These are phyloP conservation scores for Xylariaceae sp. DNA, from an alignment of 2,329 filamentous ascomycete genomes.

Conservation along the genomic window DNA sequence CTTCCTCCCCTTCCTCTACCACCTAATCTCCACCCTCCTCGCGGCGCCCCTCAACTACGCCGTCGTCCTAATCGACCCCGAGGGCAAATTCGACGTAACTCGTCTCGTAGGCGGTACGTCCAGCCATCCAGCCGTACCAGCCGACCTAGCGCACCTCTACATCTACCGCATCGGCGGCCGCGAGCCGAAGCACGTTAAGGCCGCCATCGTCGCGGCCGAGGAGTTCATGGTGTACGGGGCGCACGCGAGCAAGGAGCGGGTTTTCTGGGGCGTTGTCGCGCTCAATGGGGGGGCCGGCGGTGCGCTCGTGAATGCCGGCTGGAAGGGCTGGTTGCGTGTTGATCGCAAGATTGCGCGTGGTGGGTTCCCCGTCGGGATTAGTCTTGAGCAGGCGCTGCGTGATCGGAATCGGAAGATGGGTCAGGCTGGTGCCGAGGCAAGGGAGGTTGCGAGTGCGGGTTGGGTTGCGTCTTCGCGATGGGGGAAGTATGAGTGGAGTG, in stretches of 20 bases:
- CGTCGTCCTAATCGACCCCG: constrained; percentile 51
- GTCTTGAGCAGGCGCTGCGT: constrained; percentile 42
- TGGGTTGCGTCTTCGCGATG: constrained; percentile 47
- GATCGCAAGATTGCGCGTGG: constrained; percentile 38
- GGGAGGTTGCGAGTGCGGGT: constrained; percentile 38
- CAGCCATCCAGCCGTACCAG: constrained; percentile 21
- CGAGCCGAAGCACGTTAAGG: constrained; percentile 28
- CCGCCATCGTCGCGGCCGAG: constrained; percentile 39
- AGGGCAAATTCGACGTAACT: constrained; percentile 50
- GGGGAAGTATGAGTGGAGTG: constrained; percentile 44
- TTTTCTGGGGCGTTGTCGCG: constrained; percentile 56
- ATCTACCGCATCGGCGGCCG: constrained; percentile 42
- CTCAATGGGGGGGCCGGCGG: constrained; percentile 39
- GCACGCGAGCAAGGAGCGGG: constrained; percentile 40
- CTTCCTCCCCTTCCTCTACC: constrained; percentile 51
- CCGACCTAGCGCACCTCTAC: constrained; percentile 47
- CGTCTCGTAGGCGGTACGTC: constrained; percentile 32
- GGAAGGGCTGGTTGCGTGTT: constrained; percentile 50
- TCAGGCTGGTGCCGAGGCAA: constrained; percentile 3
- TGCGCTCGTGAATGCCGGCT: constrained; percentile 36
- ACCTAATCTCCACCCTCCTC: constrained; percentile 49
- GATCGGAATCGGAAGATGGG: constrained; percentile 34
- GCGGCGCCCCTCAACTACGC: constrained; percentile 43
- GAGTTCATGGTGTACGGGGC: constrained; percentile 47
- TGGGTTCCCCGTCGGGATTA: constrained; percentile 37